phyloP scores from a whole-genome alignment of 129 eudicot genomes.

The Erigeron canadensis region DNA sequence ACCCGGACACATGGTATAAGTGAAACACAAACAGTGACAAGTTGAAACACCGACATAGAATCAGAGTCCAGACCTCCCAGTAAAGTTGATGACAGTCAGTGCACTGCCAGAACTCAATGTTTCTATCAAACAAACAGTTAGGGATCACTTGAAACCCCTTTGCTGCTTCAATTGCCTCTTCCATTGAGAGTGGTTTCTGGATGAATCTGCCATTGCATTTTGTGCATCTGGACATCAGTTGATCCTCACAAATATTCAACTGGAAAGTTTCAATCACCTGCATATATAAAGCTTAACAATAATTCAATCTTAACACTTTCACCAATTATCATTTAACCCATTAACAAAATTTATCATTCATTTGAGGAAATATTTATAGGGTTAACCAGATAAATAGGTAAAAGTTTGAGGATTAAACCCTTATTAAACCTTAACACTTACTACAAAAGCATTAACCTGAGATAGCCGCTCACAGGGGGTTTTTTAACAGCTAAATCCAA shows the following conservation, averaged over 20 bases:
- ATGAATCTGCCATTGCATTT: slow-evolving; percentile 95
- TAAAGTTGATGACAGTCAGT: slow-evolving; percentile 92
- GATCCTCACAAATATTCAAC: slow-evolving; percentile 72
- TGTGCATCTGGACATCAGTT: slow-evolving; percentile 93
- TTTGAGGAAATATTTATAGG: too few relatives aligned
- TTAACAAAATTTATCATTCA: too few relatives aligned
- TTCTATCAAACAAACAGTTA: slow-evolving; percentile 75
- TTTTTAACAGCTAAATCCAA: too few relatives aligned
- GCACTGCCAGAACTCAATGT: slow-evolving; percentile 95
- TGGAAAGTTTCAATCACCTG: slow-evolving; percentile 83
- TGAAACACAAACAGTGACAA: not conserved
- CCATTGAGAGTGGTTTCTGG: slow-evolving; percentile 83
- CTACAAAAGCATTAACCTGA: too few relatives aligned
- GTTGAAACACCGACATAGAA: not conserved
- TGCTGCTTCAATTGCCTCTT: slow-evolving; percentile 93
- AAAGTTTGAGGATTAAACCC: too few relatives aligned
- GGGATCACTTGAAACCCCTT: slow-evolving; percentile 96
- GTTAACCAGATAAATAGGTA: too few relatives aligned
- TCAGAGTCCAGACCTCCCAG: slow-evolving; percentile 68
- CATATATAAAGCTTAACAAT: not conserved
- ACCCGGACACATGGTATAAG: not conserved
- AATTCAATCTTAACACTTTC: too few relatives aligned
- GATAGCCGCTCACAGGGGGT: too few relatives aligned
- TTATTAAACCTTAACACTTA: too few relatives aligned
- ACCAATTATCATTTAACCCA: too few relatives aligned